phyloP scores from a whole-genome alignment of 192 early-diverging fungal species.

The Coemansia asiatica region DNA sequence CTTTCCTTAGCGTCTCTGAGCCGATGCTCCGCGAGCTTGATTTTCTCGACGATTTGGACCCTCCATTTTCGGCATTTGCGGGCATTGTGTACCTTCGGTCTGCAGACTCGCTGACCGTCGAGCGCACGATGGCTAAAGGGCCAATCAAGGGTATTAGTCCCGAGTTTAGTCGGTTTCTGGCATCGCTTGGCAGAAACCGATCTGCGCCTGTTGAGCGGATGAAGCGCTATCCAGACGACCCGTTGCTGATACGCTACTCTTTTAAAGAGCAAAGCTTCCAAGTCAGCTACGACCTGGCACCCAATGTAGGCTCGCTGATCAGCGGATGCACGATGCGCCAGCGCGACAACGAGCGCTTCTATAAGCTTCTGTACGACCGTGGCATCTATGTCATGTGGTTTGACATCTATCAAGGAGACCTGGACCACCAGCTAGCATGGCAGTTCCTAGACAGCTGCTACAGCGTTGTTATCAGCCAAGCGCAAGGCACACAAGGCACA shows the following conservation, averaged over 20 bases:
- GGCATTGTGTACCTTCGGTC: conserved; percentile 47
- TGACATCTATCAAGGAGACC: conserved; percentile 24
- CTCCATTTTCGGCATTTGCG: conserved; percentile 35
- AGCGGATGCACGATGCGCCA: conserved; percentile 23
- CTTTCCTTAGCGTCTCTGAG: conserved; percentile 16
- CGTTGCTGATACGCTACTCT: conserved; percentile 28
- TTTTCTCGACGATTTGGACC: conserved; percentile 35
- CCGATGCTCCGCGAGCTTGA: conserved; percentile 35
- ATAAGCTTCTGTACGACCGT: conserved; percentile 21
- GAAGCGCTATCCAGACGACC: conserved; percentile 21
- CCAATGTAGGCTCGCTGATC: conserved; percentile 50
- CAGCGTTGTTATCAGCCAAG: not conserved
- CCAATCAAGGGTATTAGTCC: conserved; percentile 36
- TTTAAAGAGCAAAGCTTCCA: conserved; percentile 34
- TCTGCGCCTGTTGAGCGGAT: conserved; percentile 16
- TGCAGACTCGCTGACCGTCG: conserved; percentile 26
- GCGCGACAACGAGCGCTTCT: conserved; percentile 35
- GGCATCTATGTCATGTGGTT: conserved; percentile 52
- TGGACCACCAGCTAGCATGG: conserved; percentile 35
- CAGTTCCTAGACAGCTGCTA: conserved; percentile 26
- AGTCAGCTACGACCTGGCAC: conserved; percentile 45
- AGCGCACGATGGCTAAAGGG: conserved; percentile 30
- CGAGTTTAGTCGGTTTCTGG: conserved; percentile 36
- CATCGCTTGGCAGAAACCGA: conserved; percentile 17
- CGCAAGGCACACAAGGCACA: not conserved